Conservation (phyloP, 2,329 filamentous ascomycete genomes). For the Neospermospora avenae region DNA sequence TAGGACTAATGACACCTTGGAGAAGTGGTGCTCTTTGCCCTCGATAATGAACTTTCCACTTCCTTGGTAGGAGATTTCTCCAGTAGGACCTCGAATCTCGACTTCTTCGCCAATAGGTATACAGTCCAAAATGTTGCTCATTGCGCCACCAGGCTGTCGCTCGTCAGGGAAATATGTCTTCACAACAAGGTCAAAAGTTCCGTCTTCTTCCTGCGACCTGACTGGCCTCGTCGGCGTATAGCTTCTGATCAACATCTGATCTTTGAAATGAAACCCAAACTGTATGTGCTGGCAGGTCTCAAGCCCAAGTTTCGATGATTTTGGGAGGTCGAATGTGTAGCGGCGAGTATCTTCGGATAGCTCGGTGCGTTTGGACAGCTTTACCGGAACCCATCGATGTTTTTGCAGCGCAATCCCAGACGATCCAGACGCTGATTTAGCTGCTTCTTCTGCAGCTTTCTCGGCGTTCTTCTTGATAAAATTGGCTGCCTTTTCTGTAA, state of each 20-base stretch:
- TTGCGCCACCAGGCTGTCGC: slow-evolving; percentile 49
- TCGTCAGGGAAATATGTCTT: slow-evolving; percentile 50
- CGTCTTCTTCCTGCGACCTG: slow-evolving; percentile 38
- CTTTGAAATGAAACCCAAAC: slow-evolving; percentile 49
- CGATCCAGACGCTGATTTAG: background rate
- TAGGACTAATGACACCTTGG: slow-evolving; percentile 45
- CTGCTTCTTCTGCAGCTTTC: background rate
- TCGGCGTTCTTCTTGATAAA: slow-evolving; percentile 1
- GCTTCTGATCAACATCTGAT: slow-evolving; percentile 47
- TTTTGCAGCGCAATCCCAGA: slow-evolving; percentile 37
- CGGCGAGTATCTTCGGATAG: slow-evolving; percentile 43
- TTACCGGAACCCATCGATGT: slow-evolving; percentile 46
- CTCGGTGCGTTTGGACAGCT: slow-evolving; percentile 37
- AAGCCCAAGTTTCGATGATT: slow-evolving; percentile 42
- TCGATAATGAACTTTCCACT: slow-evolving; percentile 46
- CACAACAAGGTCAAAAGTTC: slow-evolving; percentile 47
- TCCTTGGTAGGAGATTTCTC: slow-evolving; percentile 48
- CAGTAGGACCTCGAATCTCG: slow-evolving; percentile 50
- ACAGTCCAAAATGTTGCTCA: slow-evolving; percentile 51
- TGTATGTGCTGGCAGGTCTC: slow-evolving; percentile 51
- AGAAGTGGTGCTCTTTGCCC: slow-evolving; percentile 40
- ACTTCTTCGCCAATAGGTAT: slow-evolving; percentile 46
- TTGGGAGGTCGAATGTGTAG: slow-evolving; percentile 46
- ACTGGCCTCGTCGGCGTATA: slow-evolving; percentile 51
- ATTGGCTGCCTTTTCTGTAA: background rate